Evolutionary conservation across 352 stramenopile species (phyloP).

Genomic region (Pythium vanterpoolii): DNA sequence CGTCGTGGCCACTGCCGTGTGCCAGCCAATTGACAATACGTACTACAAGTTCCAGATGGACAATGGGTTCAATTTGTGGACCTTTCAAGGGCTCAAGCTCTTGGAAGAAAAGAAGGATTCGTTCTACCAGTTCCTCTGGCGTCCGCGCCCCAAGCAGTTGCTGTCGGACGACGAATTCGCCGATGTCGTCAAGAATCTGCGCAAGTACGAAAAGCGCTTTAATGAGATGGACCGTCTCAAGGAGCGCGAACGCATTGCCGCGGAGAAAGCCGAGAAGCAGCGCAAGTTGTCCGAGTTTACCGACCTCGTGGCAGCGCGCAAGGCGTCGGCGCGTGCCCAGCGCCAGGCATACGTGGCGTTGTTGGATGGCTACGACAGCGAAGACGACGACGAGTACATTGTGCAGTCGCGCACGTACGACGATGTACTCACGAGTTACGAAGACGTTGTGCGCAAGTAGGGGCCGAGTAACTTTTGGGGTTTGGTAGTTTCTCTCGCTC

Average conservation of each 20-base stretch:
- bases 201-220: constrained; percentile 95
- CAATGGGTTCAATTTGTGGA: constrained; percentile 98
- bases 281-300: constrained; percentile 68
- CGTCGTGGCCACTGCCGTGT: constrained; percentile 94
- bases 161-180: constrained; percentile 92
- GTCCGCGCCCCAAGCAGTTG: constrained; percentile 92
- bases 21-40: constrained; percentile 93
- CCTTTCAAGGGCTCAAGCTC: constrained; percentile 96
- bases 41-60: constrained; percentile 99
- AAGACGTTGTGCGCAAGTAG: constrained; percentile 76
- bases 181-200: constrained; percentile 96
- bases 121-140: constrained; percentile 94
- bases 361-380: constrained; percentile 74
- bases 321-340: constrained; percentile 21
- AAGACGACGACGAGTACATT: constrained; percentile 84
- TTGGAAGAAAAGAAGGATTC: constrained; percentile 95
- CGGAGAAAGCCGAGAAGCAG: constrained; percentile 67
- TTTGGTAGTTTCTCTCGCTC: too few relatives aligned
- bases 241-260: constrained; percentile 69
- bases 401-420: constrained; percentile 74
- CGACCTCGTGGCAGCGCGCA: constrained; percentile 52
- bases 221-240: constrained; percentile 85
- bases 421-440: constrained; percentile 59
- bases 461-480: neutral
- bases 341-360: constrained; percentile 69